Evolutionary conservation across 2,329 filamentous ascomycete species (phyloP).

Genomic region (Penicillium brevicompactum): DNA sequence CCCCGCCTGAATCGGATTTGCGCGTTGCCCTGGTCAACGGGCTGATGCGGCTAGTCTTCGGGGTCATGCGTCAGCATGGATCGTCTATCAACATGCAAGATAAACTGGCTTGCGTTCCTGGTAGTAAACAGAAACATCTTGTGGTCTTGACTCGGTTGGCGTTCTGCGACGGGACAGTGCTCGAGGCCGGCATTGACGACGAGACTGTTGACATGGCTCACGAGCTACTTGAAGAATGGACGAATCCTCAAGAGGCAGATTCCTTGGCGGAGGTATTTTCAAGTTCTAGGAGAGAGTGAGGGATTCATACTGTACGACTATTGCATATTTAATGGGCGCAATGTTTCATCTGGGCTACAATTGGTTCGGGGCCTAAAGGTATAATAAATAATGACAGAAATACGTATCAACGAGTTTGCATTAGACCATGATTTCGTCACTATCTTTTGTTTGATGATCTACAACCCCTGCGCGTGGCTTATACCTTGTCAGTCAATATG

Average conservation of each 20-base stretch:
- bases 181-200: conserved; percentile 75
- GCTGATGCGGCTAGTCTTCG: conserved; percentile 62
- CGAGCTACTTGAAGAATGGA: conserved; percentile 74
- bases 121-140: conserved; percentile 79
- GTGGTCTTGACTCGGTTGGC: conserved; percentile 80
- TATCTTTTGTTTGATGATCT: too few species aligned
- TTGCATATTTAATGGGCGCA: conserved; percentile 15
- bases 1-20: conserved; percentile 47
- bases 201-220: conserved; percentile 81
- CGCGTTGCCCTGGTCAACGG: conserved; percentile 60
- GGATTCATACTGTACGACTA: conserved; percentile 12
- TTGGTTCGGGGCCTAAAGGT: not conserved
- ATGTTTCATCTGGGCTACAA: conserved; percentile 1
- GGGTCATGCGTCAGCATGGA: conserved; percentile 63
- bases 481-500: too few species aligned
- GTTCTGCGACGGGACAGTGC: conserved; percentile 76
- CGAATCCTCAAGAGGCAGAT: conserved; percentile 78
- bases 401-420: not conserved
- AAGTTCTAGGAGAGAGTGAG: conserved; percentile 34
- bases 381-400: not conserved
- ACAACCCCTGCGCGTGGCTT: too few species aligned
- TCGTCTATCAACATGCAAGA: conserved; percentile 66
- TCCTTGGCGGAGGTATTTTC: conserved; percentile 55
- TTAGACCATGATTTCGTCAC: too few species aligned
- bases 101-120: conserved; percentile 70